Evolutionary conservation across 768 basidiomycete species (phyloP).

Genomic region (Phanerochaete sordida): DNA sequence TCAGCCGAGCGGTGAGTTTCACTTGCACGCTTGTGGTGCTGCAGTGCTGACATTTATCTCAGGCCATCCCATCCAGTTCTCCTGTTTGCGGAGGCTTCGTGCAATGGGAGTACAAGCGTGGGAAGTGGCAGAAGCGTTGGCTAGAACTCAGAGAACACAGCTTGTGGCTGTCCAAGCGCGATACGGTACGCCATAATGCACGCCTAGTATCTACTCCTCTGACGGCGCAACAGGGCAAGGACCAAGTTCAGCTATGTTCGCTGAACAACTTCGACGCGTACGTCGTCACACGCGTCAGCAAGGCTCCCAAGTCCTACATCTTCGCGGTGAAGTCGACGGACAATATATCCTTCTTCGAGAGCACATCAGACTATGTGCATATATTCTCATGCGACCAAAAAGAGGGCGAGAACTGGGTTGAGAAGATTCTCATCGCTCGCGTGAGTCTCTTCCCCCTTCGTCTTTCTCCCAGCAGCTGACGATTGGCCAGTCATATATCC

Average conservation of each 20-base stretch:
- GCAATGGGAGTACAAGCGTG: constrained; percentile 86
- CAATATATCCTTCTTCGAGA: constrained; percentile 82
- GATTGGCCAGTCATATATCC: constrained; percentile 65
- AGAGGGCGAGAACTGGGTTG: constrained; percentile 76
- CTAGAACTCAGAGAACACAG: constrained; percentile 83
- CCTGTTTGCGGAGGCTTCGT: constrained; percentile 58
- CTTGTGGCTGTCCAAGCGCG: constrained; percentile 85
- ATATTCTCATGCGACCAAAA: constrained; percentile 74
- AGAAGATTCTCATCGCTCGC: constrained; percentile 76
- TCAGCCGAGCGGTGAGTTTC: constrained; percentile 56
- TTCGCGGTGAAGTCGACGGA: constrained; percentile 91
- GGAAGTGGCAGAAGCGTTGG: constrained; percentile 95
- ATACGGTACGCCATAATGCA: constrained; percentile 49
- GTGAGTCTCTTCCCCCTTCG: constrained; percentile 40
- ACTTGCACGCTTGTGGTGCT: not conserved
- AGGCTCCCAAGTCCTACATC: constrained; percentile 79
- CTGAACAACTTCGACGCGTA: constrained; percentile 90
- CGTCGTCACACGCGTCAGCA: constrained; percentile 68
- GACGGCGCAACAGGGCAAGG: constrained; percentile 61
- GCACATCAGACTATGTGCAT: constrained; percentile 84
- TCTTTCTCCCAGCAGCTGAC: constrained; percentile 10
- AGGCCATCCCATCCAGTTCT: constrained; percentile 47
- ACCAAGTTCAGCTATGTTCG: constrained; percentile 77
- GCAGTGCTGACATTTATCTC: constrained; percentile 22
- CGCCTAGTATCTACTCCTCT: not conserved